A percentile compares a stretch with the other conserved stretches of the same genome.
These are phyloP conservation scores for Wilcoxina mikolae DNA, from an alignment of 495 filamentous ascomycete genomes.

Conservation along the genomic window DNA sequence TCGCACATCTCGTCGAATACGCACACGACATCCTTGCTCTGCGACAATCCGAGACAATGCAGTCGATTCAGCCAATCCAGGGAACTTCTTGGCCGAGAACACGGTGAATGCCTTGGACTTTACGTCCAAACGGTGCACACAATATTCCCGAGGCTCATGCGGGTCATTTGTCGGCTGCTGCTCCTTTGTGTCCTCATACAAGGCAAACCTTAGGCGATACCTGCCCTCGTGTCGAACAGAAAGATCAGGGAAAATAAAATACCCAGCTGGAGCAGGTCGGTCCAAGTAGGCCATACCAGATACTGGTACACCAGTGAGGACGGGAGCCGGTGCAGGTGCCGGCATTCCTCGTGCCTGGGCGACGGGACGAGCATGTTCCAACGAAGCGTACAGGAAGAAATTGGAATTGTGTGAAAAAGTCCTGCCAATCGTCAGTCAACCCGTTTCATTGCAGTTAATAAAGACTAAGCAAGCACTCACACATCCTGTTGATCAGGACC, in stretches of 20 bases:
- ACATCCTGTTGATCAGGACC: constrained; percentile 42
- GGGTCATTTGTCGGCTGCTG: constrained; percentile 30
- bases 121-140: constrained; percentile 63
- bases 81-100: constrained; percentile 97
- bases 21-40: constrained; percentile 92
- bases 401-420: constrained; percentile 91
- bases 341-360: constrained; percentile 62
- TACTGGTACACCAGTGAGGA: constrained; percentile 87
- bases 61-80: constrained; percentile 83
- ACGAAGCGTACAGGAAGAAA: constrained; percentile 91
- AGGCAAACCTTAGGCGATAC: constrained; percentile 74
- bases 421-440: constrained; percentile 42
- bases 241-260: constrained; percentile 95
- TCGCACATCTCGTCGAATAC: constrained; percentile 89
- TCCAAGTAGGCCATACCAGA: constrained; percentile 96
- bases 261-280: constrained; percentile 77
- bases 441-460: background rate
- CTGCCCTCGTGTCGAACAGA: constrained; percentile 92
- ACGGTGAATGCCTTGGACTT: constrained; percentile 78
- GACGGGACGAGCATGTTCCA: constrained; percentile 75
- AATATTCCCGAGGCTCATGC: constrained; percentile 27
- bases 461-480: constrained; percentile 26
- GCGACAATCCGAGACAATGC: constrained; percentile 76
- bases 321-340: constrained; percentile 52
- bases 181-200: constrained; percentile 80